Percentiles rank a stretch among this genome's conserved stretches.
Conservation (phyloP, 305 asterid species). For the Coffea humblotiana region DNA sequence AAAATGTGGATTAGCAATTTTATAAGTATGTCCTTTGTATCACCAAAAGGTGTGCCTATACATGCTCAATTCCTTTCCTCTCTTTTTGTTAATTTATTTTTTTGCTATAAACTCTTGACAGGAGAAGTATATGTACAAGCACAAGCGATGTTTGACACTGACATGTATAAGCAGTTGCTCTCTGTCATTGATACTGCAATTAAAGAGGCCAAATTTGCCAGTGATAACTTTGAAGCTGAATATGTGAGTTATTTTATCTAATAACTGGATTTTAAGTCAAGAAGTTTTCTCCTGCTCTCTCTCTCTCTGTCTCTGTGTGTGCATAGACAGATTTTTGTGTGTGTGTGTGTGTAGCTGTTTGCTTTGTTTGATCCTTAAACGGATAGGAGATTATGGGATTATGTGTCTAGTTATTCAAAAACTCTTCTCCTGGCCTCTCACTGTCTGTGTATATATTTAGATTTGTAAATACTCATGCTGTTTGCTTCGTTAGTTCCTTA, state of each 20-base stretch:
- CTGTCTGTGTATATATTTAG: too few relatives aligned
- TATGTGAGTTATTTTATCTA: slow-evolving; percentile 56
- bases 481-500: background rate
- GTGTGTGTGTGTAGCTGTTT: background rate
- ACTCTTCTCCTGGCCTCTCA: too few relatives aligned
- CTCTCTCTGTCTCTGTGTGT: background rate
- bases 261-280: background rate
- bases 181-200: slow-evolving; percentile 68
- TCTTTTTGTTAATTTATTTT: background rate
- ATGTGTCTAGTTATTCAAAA: background rate
- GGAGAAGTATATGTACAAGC: slow-evolving; percentile 92
- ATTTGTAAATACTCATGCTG: background rate
- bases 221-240: slow-evolving; percentile 83
- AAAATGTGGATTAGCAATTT: background rate
- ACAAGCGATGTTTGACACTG: slow-evolving; percentile 72
- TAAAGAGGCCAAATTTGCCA: slow-evolving; percentile 56
- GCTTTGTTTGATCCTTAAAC: background rate
- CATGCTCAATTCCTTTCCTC: background rate
- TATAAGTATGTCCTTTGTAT: background rate
- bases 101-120: slow-evolving; percentile 35
- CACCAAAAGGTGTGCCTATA: background rate
- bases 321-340: background rate
- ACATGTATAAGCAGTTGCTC: slow-evolving; percentile 70
- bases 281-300: background rate
- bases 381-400: background rate